Evolutionary conservation across 2,329 filamentous ascomycete genomes (phyloP), one percentile per base, ranked within the genome.

Genomic region (Sporothrix inflata): DNA sequence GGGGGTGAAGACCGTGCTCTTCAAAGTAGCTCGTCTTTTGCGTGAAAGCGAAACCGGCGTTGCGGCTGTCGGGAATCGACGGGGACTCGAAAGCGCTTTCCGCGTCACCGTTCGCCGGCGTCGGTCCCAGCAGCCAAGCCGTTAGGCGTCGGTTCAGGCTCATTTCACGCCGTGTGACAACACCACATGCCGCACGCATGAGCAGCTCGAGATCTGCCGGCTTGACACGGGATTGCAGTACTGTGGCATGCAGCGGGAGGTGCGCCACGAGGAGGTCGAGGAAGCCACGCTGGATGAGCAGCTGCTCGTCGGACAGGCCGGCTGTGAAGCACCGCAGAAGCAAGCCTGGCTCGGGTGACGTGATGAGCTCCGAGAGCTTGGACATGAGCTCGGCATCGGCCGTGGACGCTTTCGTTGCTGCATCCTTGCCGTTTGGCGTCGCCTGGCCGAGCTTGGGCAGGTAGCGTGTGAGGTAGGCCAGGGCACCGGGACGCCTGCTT

Each of bases 71-170:
- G 3, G 42, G 42, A 0, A 55, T 78, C 2, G 83, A 82, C 38
- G 85, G 84, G 16, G 83, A 86, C 70, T 87, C 85, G 49, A 80
- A 77, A 0, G 79, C 81, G 16, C 80, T 66, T 16, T 74, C 75
- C 1, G 57, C 16, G 14, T 76, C 76, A 4, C 61, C 57, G 7
- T 61, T 57, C 3, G 71, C 38, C 55, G 87, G 87, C 67, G 88
- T 93, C 2, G 94, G 94, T 0, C 96, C 96, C 1, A 99, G 85
- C 74, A 98, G 90, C 96, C 96, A 99, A 57, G 92, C 90, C 94
- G 95, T 98, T n/a, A 99, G 83, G 49, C 96, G 89, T 76, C 96
- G 87, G 79, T 99, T 99, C 66, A 99, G 84, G 79, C 95, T 97
- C 96, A 99, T 99, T 75, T 99, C 96, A 81, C 94, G 89, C 67